phyloP scores from a whole-genome alignment of 1,284 basidiomycete genomes.

The Ganoderma multipileum region DNA sequence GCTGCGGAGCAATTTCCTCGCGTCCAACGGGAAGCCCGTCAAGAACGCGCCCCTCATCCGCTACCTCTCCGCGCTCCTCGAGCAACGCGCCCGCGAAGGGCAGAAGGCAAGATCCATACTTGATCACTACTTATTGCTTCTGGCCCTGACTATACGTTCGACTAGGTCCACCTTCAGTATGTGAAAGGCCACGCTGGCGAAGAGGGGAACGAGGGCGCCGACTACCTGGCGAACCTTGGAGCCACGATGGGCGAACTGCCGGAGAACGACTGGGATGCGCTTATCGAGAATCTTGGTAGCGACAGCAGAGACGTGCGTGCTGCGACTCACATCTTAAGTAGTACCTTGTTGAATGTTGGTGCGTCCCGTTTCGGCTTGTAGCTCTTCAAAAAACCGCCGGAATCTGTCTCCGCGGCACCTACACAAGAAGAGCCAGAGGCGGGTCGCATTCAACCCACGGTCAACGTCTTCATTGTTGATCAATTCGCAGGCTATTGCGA shows the following conservation, averaged over 20 bases:
- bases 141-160: not conserved
- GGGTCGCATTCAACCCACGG: conserved; percentile 6
- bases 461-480: conserved; percentile 51
- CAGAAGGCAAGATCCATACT: conserved; percentile 45
- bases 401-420: not conserved
- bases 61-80: conserved; percentile 64
- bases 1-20: conserved; percentile 59
- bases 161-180: conserved; percentile 59
- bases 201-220: conserved; percentile 82
- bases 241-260: conserved; percentile 42
- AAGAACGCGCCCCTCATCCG: conserved; percentile 71
- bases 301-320: not conserved
- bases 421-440: conserved; percentile 21
- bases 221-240: conserved; percentile 69
- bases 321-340: not conserved
- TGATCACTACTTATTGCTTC: not conserved
- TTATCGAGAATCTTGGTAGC: conserved; percentile 15
- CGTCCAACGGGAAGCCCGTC: conserved; percentile 57
- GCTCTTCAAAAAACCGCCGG: not conserved
- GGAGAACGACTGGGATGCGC: conserved; percentile 64
- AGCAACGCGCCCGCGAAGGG: conserved; percentile 52
- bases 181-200: conserved; percentile 78
- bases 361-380: not conserved
- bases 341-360: not conserved
- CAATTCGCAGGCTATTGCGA: conserved; percentile 50